Conservation (phyloP, 208 protist species). For the Trypanosoma avium region DNA sequence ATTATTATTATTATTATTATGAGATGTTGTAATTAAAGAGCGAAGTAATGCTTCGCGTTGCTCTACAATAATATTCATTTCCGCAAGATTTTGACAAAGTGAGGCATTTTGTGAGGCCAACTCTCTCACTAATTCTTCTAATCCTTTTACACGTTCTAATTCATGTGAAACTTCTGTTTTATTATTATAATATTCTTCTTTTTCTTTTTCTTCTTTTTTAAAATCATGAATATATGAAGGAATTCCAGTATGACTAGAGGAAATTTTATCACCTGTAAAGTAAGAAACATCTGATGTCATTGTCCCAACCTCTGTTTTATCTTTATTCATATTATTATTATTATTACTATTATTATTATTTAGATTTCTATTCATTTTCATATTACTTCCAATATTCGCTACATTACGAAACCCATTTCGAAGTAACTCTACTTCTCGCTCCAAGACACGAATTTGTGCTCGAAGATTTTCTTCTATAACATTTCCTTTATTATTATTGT, state of each 20-base stretch:
- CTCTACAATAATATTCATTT: constrained; percentile 14
- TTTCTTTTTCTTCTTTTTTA: too few species aligned
- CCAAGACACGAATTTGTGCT: constrained; percentile 54
- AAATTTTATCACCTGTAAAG: too few species aligned
- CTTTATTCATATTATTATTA: too few species aligned
- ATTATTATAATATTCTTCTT: too few species aligned
- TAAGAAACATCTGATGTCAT: too few species aligned
- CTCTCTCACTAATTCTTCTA: constrained; percentile 10
- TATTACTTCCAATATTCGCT: not conserved
- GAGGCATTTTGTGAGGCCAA: constrained; percentile 7
- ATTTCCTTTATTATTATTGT: not conserved
- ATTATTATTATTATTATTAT: too few species aligned
- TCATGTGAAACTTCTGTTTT: too few species aligned
- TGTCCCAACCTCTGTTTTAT: too few species aligned
- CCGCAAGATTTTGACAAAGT: constrained; percentile 14
- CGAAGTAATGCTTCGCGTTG: constrained; percentile 8
- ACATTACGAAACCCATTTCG: constrained; percentile 13
- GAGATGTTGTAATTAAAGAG: not conserved
- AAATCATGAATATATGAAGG: too few species aligned
- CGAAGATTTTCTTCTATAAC: constrained; percentile 37
- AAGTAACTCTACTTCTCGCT: constrained; percentile 57
- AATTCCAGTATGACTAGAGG: too few species aligned
- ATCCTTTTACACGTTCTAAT: not conserved
- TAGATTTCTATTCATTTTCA: too few species aligned
- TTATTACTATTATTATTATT: too few species aligned